A percentile compares a stretch with the other conserved stretches of the same genome.
Evolutionary conservation across 805 yeast species (phyloP).

Genomic region (Yarrowia alimentaria): DNA sequence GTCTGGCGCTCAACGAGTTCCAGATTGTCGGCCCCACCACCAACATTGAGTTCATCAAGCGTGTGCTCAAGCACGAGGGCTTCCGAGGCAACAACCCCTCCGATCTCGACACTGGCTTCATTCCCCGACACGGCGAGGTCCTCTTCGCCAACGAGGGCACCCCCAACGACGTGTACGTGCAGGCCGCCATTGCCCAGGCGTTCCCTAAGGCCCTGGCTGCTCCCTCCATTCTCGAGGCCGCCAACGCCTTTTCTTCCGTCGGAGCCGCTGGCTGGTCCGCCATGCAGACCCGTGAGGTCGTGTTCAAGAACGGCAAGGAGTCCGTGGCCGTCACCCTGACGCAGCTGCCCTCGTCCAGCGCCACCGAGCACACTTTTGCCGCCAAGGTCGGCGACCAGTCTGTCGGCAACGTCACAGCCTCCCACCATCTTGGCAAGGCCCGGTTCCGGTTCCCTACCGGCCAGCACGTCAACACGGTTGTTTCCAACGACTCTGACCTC

Average conservation of each 20-base stretch:
- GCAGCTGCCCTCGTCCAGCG: slow-evolving; percentile 25
- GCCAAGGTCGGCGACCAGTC: slow-evolving; percentile 25
- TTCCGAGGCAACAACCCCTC: slow-evolving; percentile 37
- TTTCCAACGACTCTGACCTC: slow-evolving; percentile 27
- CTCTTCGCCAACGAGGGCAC: slow-evolving; percentile 30
- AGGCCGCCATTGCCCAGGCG: slow-evolving; percentile 37
- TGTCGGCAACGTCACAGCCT: slow-evolving; percentile 22
- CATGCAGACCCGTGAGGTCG: slow-evolving; percentile 29
- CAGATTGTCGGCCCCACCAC: slow-evolving; percentile 40
- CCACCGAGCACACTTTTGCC: slow-evolving; percentile 22
- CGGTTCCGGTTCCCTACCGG: slow-evolving; percentile 31
- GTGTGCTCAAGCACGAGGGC: slow-evolving; percentile 34
- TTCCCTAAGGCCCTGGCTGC: slow-evolving; percentile 27
- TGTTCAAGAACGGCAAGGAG: slow-evolving; percentile 28
- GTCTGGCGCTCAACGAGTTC: slow-evolving; percentile 36
- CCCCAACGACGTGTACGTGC: slow-evolving; percentile 35
- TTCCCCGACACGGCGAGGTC: slow-evolving; percentile 35
- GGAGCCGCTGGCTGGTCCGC: slow-evolving; percentile 30
- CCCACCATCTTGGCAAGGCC: slow-evolving; percentile 30
- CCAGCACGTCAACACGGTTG: slow-evolving; percentile 35
- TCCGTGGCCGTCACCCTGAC: slow-evolving; percentile 28
- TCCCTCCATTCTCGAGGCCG: slow-evolving; percentile 17
- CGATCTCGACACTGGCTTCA: slow-evolving; percentile 39
- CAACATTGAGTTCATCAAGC: slow-evolving; percentile 38
- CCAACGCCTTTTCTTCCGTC: slow-evolving; percentile 28